Evolutionary conservation across 331 rosid species (phyloP).

Genomic region (Rhamnella rubrinervis): DNA sequence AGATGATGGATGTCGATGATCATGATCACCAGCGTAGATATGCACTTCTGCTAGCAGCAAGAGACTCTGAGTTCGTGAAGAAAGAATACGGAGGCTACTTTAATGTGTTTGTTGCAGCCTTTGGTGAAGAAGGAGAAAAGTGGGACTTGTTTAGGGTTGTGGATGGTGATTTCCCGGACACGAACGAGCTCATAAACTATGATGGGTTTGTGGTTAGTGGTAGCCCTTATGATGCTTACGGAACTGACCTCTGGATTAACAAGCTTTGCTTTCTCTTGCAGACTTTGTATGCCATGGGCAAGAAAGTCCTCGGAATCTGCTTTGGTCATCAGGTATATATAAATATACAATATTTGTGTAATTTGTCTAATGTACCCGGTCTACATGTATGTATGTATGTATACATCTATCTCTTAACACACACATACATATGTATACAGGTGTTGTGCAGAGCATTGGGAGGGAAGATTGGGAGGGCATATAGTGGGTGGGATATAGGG

Average conservation of each 20-base stretch:
- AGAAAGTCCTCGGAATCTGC: slow-evolving; percentile 80
- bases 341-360: too few relatives aligned
- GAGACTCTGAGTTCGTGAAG: slow-evolving; percentile 71
- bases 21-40: slow-evolving; percentile 30
- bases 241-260: slow-evolving; percentile 74
- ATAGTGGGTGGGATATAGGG: slow-evolving; percentile 75
- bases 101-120: slow-evolving; percentile 62
- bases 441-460: slow-evolving; percentile 73
- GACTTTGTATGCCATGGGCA: slow-evolving; percentile 50
- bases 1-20: too few relatives aligned
- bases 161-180: slow-evolving; percentile 52
- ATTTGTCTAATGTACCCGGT: too few relatives aligned
- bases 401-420: background rate
- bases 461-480: slow-evolving; percentile 59
- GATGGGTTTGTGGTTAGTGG: slow-evolving; percentile 86
- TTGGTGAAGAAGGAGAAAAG: slow-evolving; percentile 71
- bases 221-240: slow-evolving; percentile 81
- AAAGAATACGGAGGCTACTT: slow-evolving; percentile 74
- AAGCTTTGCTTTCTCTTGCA: slow-evolving; percentile 45
- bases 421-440: slow-evolving; percentile 13
- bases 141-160: slow-evolving; percentile 72
- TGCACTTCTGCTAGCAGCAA: slow-evolving; percentile 71
- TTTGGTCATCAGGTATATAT: slow-evolving; percentile 81
- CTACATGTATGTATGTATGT: too few relatives aligned
- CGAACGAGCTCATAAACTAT: slow-evolving; percentile 31